phyloP scores from a whole-genome alignment of 1,139 yeast genomes.

The Kodamaea anthophila region DNA sequence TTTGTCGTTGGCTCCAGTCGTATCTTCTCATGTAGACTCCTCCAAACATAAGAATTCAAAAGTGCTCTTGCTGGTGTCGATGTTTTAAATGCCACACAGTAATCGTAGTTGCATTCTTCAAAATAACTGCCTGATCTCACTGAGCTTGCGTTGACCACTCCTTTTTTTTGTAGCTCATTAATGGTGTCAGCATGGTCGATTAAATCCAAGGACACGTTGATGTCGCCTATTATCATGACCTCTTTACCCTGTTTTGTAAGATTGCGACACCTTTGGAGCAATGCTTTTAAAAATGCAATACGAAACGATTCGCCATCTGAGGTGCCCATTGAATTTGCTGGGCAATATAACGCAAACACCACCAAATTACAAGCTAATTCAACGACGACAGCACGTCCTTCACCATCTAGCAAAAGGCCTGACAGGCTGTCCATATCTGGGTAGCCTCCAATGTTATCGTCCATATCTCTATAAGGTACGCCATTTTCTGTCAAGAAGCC shows the following conservation, averaged over 20 bases:
- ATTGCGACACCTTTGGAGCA: slow-evolving; percentile 56
- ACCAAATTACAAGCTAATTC: slow-evolving; percentile 63
- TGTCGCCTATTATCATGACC: slow-evolving; percentile 80
- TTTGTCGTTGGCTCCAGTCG: no score
- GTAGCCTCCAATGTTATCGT: slow-evolving; percentile 67
- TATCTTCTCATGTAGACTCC: slow-evolving; percentile 9
- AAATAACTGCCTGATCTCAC: slow-evolving; percentile 21
- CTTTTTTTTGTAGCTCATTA: slow-evolving; percentile 21
- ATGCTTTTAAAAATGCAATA: slow-evolving; percentile 46
- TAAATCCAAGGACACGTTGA: slow-evolving; percentile 72
- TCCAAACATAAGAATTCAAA: slow-evolving; percentile 32
- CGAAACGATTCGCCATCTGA: slow-evolving; percentile 68
- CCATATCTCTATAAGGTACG: slow-evolving; percentile 17
- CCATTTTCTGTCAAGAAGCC: slow-evolving; percentile 45
- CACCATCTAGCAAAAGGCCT: slow-evolving; percentile 58
- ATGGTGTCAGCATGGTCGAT: slow-evolving; percentile 78
- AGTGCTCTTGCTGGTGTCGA: slow-evolving; percentile 38
- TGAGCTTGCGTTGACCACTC: slow-evolving; percentile 1
- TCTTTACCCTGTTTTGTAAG: slow-evolving; percentile 50
- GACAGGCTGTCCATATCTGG: slow-evolving; percentile 34
- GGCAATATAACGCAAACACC: slow-evolving; percentile 78
- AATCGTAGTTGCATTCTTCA: slow-evolving; percentile 34
- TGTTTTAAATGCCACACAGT: slow-evolving; percentile 37
- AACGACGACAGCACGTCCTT: slow-evolving; percentile 74
- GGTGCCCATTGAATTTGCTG: slow-evolving; percentile 74